These are phyloP conservation scores for Yarrowia sp. DNA, from an alignment of 805 yeast species.

Conservation along the genomic window DNA sequence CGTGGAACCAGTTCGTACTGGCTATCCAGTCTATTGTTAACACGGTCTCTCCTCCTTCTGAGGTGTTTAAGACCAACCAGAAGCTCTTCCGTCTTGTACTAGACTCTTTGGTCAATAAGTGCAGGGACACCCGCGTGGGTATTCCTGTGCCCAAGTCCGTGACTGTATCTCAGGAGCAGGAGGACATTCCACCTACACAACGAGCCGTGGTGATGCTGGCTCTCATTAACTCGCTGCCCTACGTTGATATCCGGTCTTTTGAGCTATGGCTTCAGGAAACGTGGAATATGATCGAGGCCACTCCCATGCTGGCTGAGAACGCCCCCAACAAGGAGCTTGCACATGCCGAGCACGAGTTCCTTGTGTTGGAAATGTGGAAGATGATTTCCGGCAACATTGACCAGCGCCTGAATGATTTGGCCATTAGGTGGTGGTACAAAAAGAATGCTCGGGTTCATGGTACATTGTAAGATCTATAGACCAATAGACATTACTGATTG, in stretches of 20 bases:
- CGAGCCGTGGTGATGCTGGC: conserved; percentile 29
- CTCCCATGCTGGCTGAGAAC: neutral
- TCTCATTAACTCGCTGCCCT: conserved; percentile 29
- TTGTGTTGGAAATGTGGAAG: conserved; percentile 50
- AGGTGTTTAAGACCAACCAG: conserved; percentile 32
- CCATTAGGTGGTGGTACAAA: conserved; percentile 63
- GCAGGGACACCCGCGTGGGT: neutral
- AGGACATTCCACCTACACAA: conserved; percentile 12
- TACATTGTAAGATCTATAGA: neutral
- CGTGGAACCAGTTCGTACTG: conserved; percentile 53
- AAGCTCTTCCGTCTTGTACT: conserved; percentile 40
- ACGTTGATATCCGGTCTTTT: conserved; percentile 27
- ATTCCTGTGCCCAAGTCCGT: neutral
- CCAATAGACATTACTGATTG: no score
- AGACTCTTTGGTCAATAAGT: conserved; percentile 32
- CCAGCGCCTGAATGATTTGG: conserved; percentile 53
- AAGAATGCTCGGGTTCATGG: neutral
- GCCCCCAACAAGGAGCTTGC: conserved; percentile 19
- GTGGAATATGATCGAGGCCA: conserved; percentile 13
- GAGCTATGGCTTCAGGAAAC: conserved; percentile 22
- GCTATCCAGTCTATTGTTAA: conserved; percentile 58
- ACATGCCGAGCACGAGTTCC: conserved; percentile 40
- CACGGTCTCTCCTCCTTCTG: conserved; percentile 40
- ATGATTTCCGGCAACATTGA: conserved; percentile 56
- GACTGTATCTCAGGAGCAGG: neutral